Base-by-base conservation (phyloP, 257 asterid genomes). In the Buddleja alternifolia region DNA sequence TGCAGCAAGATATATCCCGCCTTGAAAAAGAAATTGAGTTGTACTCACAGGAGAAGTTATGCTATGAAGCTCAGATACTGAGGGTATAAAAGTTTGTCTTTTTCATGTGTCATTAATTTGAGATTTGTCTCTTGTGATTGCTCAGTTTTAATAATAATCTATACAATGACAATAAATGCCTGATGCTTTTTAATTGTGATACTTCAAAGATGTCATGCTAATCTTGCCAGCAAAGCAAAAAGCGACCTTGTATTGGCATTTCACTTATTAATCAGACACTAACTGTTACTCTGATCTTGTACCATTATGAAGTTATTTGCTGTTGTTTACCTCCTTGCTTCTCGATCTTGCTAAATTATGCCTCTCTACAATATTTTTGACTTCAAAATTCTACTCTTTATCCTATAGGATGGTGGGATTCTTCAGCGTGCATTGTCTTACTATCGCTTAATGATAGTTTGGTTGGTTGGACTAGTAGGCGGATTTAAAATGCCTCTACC, bases 61-160 rank as follows among this genome's bases (percentile, higher is more conserved):
- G 97, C 82, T 87, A 83, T 79, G 99, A 94, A 86, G 99, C 99
- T 74, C 99, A 94, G 77, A 87, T 94, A 78, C 80, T 93, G 53
- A 84, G 97, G 94, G 99, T 94, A 86, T 66, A 47, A 10, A 29
- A n/a, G 67, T 58, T 50, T 37, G 14, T 50, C 20, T 61, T 48
- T 8, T 51, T 29, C 20, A 63, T 63, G 25, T 19, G 51, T 37
- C 60, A 12, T 45, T 71, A 16, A 20, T 52, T 52, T 54, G 40
- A 39, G 19, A 37, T 59, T 54, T 37, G 19, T 4, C 25, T 56
- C 53, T 15, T 16, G 34, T 46, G 48, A 44, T 61, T 69, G 50
- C 40, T 62, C n/a, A 24, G 5, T 21, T 50, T 34, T 23, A 3
- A 24, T 48, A 4, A 36, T 52, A 21, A 21, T 68, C 10, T 45